Evolutionary conservation across 345 rosid genomes (phyloP).

Genomic region (Brassica juncea): DNA sequence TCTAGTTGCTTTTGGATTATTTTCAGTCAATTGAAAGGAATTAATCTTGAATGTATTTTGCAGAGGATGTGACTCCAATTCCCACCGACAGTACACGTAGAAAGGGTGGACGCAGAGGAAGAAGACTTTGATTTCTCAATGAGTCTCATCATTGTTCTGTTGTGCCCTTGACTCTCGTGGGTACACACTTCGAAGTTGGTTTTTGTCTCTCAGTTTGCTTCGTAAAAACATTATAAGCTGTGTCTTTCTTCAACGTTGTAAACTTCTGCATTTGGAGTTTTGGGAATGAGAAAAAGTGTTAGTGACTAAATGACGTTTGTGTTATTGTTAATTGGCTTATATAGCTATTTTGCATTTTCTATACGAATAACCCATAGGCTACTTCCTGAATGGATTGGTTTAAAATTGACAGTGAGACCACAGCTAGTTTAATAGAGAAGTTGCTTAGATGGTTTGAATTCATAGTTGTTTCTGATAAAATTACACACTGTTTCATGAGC

Average conservation of each 20-base stretch:
- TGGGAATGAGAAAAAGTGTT: neutral
- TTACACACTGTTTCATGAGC: neutral
- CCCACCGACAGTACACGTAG: conserved; percentile 85
- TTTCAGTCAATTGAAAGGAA: neutral
- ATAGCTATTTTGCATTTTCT: too few species aligned
- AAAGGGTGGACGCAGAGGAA: conserved; percentile 88
- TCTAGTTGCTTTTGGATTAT: neutral
- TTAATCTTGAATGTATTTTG: conserved; percentile 9
- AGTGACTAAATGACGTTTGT: too few species aligned
- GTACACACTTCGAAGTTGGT: conserved; percentile 25
- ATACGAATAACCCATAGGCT: neutral
- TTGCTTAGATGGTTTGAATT: neutral
- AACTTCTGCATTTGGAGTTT: conserved; percentile 27
- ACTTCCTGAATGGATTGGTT: neutral
- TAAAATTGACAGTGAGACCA: too few species aligned
- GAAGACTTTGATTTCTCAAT: conserved; percentile 57
- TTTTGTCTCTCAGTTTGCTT: conserved; percentile 24
- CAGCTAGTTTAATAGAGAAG: neutral
- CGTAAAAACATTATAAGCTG: conserved; percentile 15
- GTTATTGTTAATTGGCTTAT: too few species aligned
- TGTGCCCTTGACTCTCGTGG: conserved; percentile 6
- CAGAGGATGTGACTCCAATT: conserved; percentile 91
- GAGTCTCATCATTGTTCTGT: conserved; percentile 7
- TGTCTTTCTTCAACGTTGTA: conserved; percentile 17
- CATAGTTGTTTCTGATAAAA: neutral